phyloP scores from a whole-genome alignment of 257 asterid genomes.

The Oldenlandia corymbosa region DNA sequence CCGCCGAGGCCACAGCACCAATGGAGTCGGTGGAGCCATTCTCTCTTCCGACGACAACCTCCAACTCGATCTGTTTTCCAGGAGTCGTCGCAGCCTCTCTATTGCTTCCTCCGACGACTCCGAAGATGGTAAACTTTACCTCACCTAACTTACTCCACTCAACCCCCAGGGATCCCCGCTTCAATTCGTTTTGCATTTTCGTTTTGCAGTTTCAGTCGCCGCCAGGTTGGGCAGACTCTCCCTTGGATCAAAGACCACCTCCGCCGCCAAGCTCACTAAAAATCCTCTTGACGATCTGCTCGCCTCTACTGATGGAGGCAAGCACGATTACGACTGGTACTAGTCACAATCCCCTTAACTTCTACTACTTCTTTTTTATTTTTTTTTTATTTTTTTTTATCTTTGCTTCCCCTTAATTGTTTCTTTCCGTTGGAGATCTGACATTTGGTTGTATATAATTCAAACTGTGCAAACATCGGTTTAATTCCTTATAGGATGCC shows the following conservation, averaged over 20 bases:
- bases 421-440: neutral
- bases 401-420: no score
- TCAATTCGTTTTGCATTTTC: neutral
- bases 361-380: neutral
- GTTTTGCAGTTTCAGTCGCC: conserved; percentile 18
- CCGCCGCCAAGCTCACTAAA: conserved; percentile 23
- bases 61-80: conserved; percentile 84
- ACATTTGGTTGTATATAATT: no score
- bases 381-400: neutral
- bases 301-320: conserved; percentile 35
- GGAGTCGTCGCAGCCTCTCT: conserved; percentile 65
- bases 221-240: conserved; percentile 40
- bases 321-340: conserved; percentile 50
- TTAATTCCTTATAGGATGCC: no score
- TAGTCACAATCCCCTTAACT: no score
- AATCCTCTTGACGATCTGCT: conserved; percentile 37
- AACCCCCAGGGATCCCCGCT: neutral
- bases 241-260: conserved; percentile 29
- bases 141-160: neutral
- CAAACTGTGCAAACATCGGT: no score
- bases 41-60: conserved; percentile 29
- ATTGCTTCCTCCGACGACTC: conserved; percentile 30
- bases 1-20: conserved; percentile 67
- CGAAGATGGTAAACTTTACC: conserved; percentile 19
- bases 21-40: conserved; percentile 28